Conservation (phyloP, 1,284 basidiomycete species). For the Cutaneotrichosporon dermatis region DNA sequence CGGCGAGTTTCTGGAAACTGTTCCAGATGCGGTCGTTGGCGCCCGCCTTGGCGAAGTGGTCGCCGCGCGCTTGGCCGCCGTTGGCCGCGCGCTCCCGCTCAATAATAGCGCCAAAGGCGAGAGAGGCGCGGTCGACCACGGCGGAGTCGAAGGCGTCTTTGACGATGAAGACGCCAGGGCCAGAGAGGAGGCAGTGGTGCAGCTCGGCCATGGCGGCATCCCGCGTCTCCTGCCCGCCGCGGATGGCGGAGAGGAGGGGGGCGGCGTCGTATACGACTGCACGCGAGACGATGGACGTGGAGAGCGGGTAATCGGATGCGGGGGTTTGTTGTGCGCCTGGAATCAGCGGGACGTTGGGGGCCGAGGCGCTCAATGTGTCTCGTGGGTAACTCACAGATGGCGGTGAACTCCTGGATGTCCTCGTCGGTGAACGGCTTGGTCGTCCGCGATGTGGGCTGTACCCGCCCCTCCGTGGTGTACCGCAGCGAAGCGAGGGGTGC, state of each 20-base stretch:
- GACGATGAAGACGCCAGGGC: slow-evolving; percentile 17
- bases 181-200: slow-evolving; percentile 11
- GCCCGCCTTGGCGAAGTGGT: slow-evolving; percentile 21
- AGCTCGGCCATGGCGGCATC: slow-evolving; percentile 17
- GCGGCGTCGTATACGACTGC: slow-evolving; percentile 10
- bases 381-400: too few species aligned
- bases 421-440: too few species aligned
- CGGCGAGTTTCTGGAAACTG: slow-evolving; percentile 18
- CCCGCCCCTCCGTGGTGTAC: too few species aligned
- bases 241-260: neutral
- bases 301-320: slow-evolving; percentile 4
- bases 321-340: slow-evolving; percentile 7
- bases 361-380: too few species aligned
- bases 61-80: neutral
- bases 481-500: too few species aligned
- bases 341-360: neutral
- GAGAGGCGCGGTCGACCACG: slow-evolving; percentile 2
- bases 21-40: slow-evolving; percentile 23
- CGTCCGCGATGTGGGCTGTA: too few species aligned
- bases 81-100: neutral
- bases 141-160: neutral
- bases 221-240: neutral
- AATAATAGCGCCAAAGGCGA: slow-evolving; percentile 5
- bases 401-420: too few species aligned
- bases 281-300: neutral